phyloP scores from a whole-genome alignment of 106 monocot genomes.

The Acanthochlamys bracteata region DNA sequence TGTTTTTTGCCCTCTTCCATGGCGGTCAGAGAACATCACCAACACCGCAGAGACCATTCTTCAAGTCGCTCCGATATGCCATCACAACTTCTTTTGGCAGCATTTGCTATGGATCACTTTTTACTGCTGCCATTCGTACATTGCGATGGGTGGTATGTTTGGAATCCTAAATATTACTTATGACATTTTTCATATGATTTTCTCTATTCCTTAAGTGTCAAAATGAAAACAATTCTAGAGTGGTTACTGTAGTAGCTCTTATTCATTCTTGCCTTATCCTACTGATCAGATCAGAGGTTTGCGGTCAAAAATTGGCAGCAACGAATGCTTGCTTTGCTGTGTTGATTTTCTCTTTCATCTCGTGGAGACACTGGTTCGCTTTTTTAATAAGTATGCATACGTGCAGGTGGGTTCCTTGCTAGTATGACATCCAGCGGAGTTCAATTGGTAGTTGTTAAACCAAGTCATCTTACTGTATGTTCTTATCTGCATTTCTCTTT shows the following conservation, averaged over 20 bases:
- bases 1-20: slow-evolving; percentile 87
- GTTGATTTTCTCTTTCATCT: slow-evolving; percentile 96
- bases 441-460: no score
- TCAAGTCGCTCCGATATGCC: slow-evolving; percentile 67
- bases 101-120: slow-evolving; percentile 99
- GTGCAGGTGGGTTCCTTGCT: slow-evolving; percentile 60
- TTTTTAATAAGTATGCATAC: slow-evolving; percentile 99
- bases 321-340: slow-evolving; percentile 96
- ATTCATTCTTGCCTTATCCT: neutral
- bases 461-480: no score
- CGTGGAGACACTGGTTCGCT: slow-evolving; percentile 95
- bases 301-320: slow-evolving; percentile 87
- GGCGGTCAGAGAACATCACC: slow-evolving; percentile 52
- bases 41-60: slow-evolving; percentile 63
- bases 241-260: neutral
- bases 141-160: slow-evolving; percentile 81
- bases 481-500: no score
- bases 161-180: no score
- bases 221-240: neutral
- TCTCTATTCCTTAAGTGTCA: no score
- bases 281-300: slow-evolving; percentile 76
- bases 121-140: slow-evolving; percentile 94
- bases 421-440: no score
- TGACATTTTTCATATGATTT: no score
- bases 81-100: slow-evolving; percentile 94